Conservation (phyloP, 805 yeast species). For the Pichia nakasei region DNA sequence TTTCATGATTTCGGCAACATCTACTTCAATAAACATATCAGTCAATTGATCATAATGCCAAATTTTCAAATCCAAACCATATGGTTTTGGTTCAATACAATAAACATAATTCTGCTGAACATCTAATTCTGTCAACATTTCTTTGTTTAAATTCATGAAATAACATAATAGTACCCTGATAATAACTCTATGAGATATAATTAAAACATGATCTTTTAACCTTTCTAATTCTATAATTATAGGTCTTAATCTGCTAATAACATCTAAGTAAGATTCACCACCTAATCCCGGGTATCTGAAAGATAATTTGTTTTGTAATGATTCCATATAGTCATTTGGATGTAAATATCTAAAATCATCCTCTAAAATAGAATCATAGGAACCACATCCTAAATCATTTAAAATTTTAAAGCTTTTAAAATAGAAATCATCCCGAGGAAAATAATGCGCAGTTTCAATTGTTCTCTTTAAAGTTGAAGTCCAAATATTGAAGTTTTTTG, state of each 20-base stretch:
- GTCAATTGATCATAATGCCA: slow-evolving; percentile 29
- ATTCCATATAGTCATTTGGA: slow-evolving; percentile 22
- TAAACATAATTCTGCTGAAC: slow-evolving; percentile 29
- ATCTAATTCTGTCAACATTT: slow-evolving; percentile 30
- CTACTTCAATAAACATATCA: slow-evolving; percentile 30
- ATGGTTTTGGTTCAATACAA: slow-evolving; percentile 32
- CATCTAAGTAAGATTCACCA: slow-evolving; percentile 32
- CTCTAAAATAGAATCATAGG: slow-evolving; percentile 25
- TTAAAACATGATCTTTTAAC: slow-evolving; percentile 27
- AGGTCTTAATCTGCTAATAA: slow-evolving; percentile 27
- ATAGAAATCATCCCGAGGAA: slow-evolving; percentile 23
- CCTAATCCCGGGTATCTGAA: slow-evolving; percentile 30
- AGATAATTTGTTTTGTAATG: slow-evolving; percentile 23
- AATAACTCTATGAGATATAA: slow-evolving; percentile 28
- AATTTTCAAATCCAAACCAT: slow-evolving; percentile 29
- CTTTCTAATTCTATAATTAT: slow-evolving; percentile 30
- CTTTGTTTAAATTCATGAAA: slow-evolving; percentile 29
- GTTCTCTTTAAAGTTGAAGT: slow-evolving; percentile 27
- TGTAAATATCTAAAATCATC: slow-evolving; percentile 22
- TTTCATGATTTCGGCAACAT: slow-evolving; percentile 29
- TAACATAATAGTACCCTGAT: slow-evolving; percentile 29
- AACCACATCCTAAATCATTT: slow-evolving; percentile 29
- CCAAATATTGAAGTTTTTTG: slow-evolving; percentile 25
- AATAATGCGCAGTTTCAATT: slow-evolving; percentile 25
- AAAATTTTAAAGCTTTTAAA: slow-evolving; percentile 27